These are phyloP conservation scores for Wickerhamiella siamensis DNA, from an alignment of 805 yeast genomes.

Conservation along the genomic window DNA sequence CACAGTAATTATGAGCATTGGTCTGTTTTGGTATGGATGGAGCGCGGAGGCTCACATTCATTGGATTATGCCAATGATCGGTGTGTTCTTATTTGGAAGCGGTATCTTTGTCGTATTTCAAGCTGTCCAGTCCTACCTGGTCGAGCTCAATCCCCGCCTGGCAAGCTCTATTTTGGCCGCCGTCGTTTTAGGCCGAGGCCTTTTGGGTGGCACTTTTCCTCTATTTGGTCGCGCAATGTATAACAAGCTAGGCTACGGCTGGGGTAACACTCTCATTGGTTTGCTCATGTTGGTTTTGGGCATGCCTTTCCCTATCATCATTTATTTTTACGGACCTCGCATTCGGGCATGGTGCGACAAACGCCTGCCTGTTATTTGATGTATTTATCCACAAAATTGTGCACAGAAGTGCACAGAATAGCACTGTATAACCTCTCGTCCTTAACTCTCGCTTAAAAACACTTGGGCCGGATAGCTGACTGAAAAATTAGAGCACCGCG, in stretches of 20 bases:
- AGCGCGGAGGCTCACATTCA: conserved; percentile 40
- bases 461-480: too few species aligned
- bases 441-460: too few species aligned
- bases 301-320: conserved; percentile 48
- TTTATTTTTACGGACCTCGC: conserved; percentile 41
- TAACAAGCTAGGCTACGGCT: conserved; percentile 42
- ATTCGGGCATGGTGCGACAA: conserved; percentile 45
- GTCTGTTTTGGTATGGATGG: conserved; percentile 63
- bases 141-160: conserved; percentile 53
- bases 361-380: conserved; percentile 7
- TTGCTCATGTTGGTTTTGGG: conserved; percentile 43
- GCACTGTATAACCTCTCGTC: too few species aligned
- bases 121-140: conserved; percentile 50
- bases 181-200: conserved; percentile 51
- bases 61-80: conserved; percentile 53
- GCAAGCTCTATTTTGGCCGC: conserved; percentile 61
- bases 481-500: too few species aligned
- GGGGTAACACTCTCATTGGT: conserved; percentile 57
- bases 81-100: conserved; percentile 45
- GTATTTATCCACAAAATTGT: too few species aligned
- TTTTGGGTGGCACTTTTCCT: conserved; percentile 58
- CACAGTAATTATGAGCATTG: conserved; percentile 42
- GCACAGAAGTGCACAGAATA: too few species aligned
- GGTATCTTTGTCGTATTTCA: conserved; percentile 53
- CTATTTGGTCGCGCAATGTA: conserved; percentile 49